phyloP scores from a whole-genome alignment of 345 rosid genomes.

The Syzygium grande region DNA sequence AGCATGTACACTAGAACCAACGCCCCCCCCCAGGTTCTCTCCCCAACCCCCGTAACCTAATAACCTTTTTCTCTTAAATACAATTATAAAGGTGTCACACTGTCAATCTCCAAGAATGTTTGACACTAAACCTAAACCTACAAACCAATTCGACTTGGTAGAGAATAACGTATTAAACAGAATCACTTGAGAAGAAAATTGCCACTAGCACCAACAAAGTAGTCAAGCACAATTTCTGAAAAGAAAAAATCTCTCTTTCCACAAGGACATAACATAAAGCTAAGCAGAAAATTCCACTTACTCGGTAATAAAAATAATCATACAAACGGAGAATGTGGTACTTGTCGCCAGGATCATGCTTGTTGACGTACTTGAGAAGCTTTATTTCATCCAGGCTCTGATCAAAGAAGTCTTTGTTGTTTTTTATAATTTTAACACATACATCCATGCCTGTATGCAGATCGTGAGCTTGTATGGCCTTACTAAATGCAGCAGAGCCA shows the following conservation, averaged over 20 bases:
- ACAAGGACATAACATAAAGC: background rate
- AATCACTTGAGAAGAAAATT: background rate
- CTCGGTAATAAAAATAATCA: conserved; percentile 95
- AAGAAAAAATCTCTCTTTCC: background rate
- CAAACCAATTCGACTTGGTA: background rate
- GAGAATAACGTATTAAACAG: background rate
- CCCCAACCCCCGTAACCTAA: background rate
- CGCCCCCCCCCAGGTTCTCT: background rate
- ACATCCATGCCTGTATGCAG: conserved; percentile 98
- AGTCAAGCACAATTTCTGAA: background rate
- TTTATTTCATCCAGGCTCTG: conserved; percentile 99
- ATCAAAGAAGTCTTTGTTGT: conserved; percentile 98
- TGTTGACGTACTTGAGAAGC: conserved; percentile 95
- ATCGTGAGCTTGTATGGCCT: conserved; percentile 99
- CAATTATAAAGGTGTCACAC: background rate
- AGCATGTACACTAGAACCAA: background rate
- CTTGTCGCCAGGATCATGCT: conserved; percentile 97
- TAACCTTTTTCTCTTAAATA: background rate
- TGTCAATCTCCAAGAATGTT: background rate
- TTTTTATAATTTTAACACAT: conserved; percentile 94
- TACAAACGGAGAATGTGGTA: conserved; percentile 94
- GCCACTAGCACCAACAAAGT: background rate
- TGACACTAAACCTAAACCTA: background rate
- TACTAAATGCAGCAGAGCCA: conserved; percentile 99
- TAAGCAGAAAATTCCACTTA: conserved; percentile 26